Conservation (phyloP, 2,329 filamentous ascomycete genomes). For the Ophiocordyceps camponoti-rufipedis region DNA sequence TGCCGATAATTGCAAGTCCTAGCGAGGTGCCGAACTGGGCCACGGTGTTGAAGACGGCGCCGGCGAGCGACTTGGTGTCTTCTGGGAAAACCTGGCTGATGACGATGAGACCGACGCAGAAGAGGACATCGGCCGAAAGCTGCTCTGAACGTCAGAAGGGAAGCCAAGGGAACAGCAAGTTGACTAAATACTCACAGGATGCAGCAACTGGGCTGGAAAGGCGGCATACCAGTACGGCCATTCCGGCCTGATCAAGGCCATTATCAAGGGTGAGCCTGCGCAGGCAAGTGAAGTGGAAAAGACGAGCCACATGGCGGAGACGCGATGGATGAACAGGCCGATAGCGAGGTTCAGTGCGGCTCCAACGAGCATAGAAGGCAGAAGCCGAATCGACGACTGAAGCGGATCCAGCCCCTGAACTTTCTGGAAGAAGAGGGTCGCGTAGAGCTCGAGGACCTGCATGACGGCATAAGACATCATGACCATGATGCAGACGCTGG, state of each 20-base stretch:
- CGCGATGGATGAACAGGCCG: no score
- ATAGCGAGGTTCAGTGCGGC: no score
- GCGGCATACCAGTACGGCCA: no score
- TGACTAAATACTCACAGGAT: background rate
- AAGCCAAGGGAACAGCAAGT: background rate
- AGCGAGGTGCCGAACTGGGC: background rate
- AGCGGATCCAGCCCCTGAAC: background rate
- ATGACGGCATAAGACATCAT: conserved; percentile 25
- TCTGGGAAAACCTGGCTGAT: background rate
- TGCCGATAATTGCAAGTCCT: background rate
- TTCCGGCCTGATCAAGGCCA: no score
- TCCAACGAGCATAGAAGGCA: no score
- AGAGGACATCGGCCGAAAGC: background rate
- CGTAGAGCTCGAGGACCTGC: conserved; percentile 27
- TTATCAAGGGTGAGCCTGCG: no score
- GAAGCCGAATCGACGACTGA: no score
- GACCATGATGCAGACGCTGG: conserved; percentile 32
- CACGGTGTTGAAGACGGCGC: background rate
- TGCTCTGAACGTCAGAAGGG: background rate
- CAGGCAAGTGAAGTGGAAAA: no score
- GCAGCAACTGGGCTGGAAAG: no score
- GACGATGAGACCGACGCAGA: background rate
- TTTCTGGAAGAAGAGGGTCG: conserved; percentile 25
- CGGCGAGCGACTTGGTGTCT: background rate
- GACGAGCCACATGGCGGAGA: no score